phyloP scores from a whole-genome alignment of 495 filamentous ascomycete genomes.

The Beverwykella pulmonaria region DNA sequence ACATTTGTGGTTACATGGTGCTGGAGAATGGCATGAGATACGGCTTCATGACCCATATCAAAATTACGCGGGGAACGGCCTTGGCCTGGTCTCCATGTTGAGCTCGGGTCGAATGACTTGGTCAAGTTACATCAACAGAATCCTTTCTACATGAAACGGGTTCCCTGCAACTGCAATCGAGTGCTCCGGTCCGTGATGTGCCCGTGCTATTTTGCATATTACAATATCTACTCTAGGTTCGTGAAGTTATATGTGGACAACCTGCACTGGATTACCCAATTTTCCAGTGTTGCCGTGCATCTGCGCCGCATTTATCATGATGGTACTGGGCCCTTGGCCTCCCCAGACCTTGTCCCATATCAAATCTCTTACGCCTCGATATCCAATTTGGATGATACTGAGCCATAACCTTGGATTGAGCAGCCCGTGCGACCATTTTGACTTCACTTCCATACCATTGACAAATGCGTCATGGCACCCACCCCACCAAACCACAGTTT shows the following conservation, averaged over 20 bases:
- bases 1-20: constrained; percentile 36
- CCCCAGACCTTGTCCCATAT: constrained; percentile 74
- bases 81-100: constrained; percentile 65
- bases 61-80: constrained; percentile 72
- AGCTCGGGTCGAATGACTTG: constrained; percentile 9
- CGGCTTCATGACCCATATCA: constrained; percentile 38
- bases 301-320: constrained; percentile 79
- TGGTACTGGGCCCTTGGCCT: constrained; percentile 57
- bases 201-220: constrained; percentile 7
- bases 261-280: constrained; percentile 64
- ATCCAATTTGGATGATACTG: constrained; percentile 61
- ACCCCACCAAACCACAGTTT: constrained; percentile 75
- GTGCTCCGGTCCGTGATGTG: background rate
- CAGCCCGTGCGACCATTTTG: constrained; percentile 54
- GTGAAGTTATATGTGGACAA: constrained; percentile 52
- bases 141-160: constrained; percentile 24
- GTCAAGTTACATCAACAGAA: constrained; percentile 31
- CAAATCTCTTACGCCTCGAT: constrained; percentile 64
- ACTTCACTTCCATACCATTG: constrained; percentile 56
- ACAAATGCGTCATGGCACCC: constrained; percentile 74
- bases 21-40: constrained; percentile 44
- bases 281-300: constrained; percentile 68
- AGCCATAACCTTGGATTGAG: constrained; percentile 61
- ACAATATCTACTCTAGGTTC: background rate
- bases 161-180: background rate